Conservation (phyloP, 2,329 filamentous ascomycete genomes). For the Pleoardoris graminearum region DNA sequence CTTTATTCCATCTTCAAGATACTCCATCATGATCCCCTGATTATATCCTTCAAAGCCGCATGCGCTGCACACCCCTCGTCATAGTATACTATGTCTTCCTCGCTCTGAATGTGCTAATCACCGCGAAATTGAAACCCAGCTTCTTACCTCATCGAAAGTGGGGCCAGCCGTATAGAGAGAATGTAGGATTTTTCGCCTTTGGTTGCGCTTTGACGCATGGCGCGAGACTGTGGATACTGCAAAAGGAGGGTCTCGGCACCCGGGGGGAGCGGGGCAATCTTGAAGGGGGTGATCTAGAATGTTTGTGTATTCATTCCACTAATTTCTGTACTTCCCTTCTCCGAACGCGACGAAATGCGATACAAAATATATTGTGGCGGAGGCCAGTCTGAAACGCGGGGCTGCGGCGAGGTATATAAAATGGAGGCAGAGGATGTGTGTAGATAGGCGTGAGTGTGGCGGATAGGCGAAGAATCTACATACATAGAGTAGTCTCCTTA, state of each 20-base stretch:
- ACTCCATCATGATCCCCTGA: slow-evolving; percentile 6
- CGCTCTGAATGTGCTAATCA: slow-evolving; percentile 63
- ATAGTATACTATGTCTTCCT: slow-evolving; percentile 70
- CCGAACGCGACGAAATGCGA: too few species aligned
- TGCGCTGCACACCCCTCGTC: slow-evolving; percentile 61
- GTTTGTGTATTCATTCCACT: too few species aligned
- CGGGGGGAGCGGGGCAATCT: slow-evolving; percentile 3
- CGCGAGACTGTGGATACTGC: slow-evolving; percentile 5
- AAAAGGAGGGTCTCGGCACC: slow-evolving; percentile 10
- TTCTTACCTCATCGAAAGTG: slow-evolving; percentile 58
- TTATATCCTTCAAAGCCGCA: slow-evolving; percentile 46
- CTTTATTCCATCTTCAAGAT: background rate
- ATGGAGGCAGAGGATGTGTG: too few species aligned
- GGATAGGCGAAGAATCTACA: too few species aligned
- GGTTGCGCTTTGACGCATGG: slow-evolving; percentile 4
- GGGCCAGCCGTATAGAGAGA: slow-evolving; percentile 56
- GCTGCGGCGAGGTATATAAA: too few species aligned
- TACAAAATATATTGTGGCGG: background rate
- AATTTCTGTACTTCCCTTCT: too few species aligned
- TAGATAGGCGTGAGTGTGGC: too few species aligned
- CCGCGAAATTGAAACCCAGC: slow-evolving; percentile 64
- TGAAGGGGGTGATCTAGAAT: slow-evolving; percentile 8
- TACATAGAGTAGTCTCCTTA: too few species aligned
- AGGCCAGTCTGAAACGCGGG: background rate
- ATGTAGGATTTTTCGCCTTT: slow-evolving; percentile 68